Evolutionary conservation across 73 alveolate genomes (phyloP), one percentile per base, ranked within the genome.

Genomic region (Stentor coeruleus): DNA sequence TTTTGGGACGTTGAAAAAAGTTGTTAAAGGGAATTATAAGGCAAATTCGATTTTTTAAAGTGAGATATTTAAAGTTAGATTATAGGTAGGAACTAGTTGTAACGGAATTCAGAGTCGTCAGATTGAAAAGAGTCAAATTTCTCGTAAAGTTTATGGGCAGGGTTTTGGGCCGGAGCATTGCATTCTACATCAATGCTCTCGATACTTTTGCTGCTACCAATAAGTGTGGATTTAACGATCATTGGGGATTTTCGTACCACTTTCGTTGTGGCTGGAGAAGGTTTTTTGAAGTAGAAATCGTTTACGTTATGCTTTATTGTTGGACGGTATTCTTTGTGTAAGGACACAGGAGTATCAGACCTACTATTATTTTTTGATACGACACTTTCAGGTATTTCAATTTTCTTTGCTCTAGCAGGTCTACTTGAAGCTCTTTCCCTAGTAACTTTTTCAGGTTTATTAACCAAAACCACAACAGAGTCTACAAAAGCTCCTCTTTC

Each of bases 401-500:
- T 49, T 49, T 20, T 6, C 6, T 6, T 11, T 11, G 20, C 66
- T 49, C 66, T 6, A 11, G 66, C 28, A 49, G 66, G 66, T 20
- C 66, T 49, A 20, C 66, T 49, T 6, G 28, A 11, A 6, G 20
- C 66, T 49, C 66, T 49, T 49, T 49, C 41, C 33, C 33, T 66
- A 0, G 79, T 0, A 1, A 20, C 28, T 33, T 66, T 66, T 33
- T 66, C 40, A 20, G 79, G 79, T 1, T 33, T 20, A 11, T 66
- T 66, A 14, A 66, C 79, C n/a, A 66, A 33, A 0, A 31, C n/a
- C n/a, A 66, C 37, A 11, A 66, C 79, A 1, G 79, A 66, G n/a
- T 66, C 79, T 20, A 31, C 79, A 33, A 66, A 66, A 66, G 79
- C 79, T 14, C 79, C 79, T 20, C 37, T 20, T 1, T 66, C 79